A percentile compares a stretch with the other conserved stretches of the same genome.
These are phyloP conservation scores for Colletotrichum brevisporum DNA, from an alignment of 2,329 filamentous ascomycete species.

Conservation along the genomic window DNA sequence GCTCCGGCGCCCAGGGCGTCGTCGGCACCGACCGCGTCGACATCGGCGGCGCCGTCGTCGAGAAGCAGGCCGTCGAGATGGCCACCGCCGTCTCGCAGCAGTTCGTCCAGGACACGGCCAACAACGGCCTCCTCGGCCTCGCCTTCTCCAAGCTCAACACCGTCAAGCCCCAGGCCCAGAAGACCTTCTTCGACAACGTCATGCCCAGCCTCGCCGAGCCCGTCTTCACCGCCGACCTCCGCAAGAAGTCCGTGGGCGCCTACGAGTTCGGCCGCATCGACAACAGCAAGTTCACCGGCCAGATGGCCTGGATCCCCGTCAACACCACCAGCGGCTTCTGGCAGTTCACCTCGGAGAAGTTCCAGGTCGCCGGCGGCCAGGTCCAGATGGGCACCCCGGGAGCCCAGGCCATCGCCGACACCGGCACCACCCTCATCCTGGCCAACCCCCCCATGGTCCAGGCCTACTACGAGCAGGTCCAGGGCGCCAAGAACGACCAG, in stretches of 20 bases:
- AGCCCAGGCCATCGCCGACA: conserved; percentile 67
- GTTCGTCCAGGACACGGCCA: conserved; percentile 72
- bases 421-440: conserved; percentile 75
- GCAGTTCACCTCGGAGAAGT: conserved; percentile 73
- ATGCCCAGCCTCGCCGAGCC: conserved; percentile 72
- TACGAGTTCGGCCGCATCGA: conserved; percentile 85
- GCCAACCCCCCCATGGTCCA: conserved; percentile 66
- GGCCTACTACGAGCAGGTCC: conserved; percentile 63
- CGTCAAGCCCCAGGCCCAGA: conserved; percentile 72
- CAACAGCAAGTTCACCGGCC: conserved; percentile 71
- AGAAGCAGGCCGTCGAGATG: conserved; percentile 76
- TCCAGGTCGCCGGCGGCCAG: conserved; percentile 63
- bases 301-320: conserved; percentile 73
- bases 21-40: conserved; percentile 78
- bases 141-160: conserved; percentile 77
- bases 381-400: conserved; percentile 52
- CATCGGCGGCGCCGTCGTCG: conserved; percentile 75
- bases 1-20: conserved; percentile 72
- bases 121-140: conserved; percentile 79
- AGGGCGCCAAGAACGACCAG: conserved; percentile 56
- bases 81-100: conserved; percentile 70
- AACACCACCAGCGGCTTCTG: conserved; percentile 77
- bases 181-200: conserved; percentile 83
- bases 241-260: conserved; percentile 70
- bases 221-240: conserved; percentile 79